Percentiles rank a stretch among this genome's conserved stretches.
phyloP scores from a whole-genome alignment of 192 early-diverging fungal species.

The Podila epigama region DNA sequence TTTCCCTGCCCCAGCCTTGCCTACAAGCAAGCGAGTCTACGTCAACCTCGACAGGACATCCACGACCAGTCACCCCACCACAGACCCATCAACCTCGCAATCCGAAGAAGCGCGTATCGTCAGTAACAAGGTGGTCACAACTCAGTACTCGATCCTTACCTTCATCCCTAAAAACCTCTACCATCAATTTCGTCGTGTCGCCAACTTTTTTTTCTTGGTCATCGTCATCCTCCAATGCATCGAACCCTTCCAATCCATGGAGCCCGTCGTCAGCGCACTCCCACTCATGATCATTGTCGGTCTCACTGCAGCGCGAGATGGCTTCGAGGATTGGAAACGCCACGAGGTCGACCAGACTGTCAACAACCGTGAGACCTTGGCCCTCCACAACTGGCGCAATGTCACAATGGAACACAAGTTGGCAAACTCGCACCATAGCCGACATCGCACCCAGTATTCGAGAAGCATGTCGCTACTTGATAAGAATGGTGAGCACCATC shows the following conservation, averaged over 20 bases:
- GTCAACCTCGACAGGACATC: neutral
- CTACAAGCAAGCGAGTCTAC: neutral
- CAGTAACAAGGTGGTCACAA: constrained; percentile 84
- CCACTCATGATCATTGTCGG: constrained; percentile 80
- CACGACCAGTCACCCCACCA: neutral
- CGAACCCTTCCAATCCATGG: constrained; percentile 61
- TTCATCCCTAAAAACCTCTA: constrained; percentile 96
- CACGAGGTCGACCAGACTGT: constrained; percentile 80
- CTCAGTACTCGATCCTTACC: constrained; percentile 85
- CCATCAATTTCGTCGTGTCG: constrained; percentile 92
- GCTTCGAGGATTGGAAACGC: constrained; percentile 88
- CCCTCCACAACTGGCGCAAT: constrained; percentile 63
- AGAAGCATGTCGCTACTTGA: constrained; percentile 17
- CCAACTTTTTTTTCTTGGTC: constrained; percentile 93
- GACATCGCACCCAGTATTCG: neutral
- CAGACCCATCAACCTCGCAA: neutral
- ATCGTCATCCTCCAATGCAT: constrained; percentile 84
- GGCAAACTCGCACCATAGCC: constrained; percentile 4
- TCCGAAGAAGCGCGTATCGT: constrained; percentile 20
- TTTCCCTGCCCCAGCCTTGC: neutral
- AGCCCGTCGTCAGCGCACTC: constrained; percentile 79
- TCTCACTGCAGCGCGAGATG: constrained; percentile 86
- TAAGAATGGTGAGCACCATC: too few species aligned
- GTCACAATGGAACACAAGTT: constrained; percentile 49
- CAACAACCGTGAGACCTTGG: constrained; percentile 66